phyloP scores from a whole-genome alignment of 2,329 filamentous ascomycete species.

The Fonsecaea pugnacius region DNA sequence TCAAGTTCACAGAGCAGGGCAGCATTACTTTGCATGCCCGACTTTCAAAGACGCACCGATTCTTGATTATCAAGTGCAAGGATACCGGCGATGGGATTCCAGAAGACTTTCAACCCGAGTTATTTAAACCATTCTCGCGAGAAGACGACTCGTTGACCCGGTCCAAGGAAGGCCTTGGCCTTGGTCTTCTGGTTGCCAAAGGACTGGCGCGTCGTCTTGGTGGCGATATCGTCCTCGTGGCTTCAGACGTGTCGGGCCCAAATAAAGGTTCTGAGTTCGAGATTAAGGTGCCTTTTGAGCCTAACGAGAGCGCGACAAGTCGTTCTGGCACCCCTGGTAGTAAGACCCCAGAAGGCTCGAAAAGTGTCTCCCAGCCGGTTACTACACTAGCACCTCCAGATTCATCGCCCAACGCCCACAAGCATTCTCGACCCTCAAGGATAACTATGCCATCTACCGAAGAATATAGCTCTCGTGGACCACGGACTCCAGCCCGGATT shows the following conservation, averaged over 20 bases:
- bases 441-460: slow-evolving; percentile 10
- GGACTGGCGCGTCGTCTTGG: slow-evolving; percentile 70
- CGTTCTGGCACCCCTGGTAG: slow-evolving; percentile 56
- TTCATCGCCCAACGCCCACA: slow-evolving; percentile 42
- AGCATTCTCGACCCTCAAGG: background rate
- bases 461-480: background rate
- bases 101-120: slow-evolving; percentile 65
- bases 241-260: slow-evolving; percentile 65
- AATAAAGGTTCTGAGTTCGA: slow-evolving; percentile 70
- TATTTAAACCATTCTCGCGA: slow-evolving; percentile 72
- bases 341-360: slow-evolving; percentile 42
- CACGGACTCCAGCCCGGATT: slow-evolving; percentile 2
- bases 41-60: slow-evolving; percentile 56
- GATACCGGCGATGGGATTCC: slow-evolving; percentile 73
- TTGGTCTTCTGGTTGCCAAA: slow-evolving; percentile 74
- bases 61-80: slow-evolving; percentile 64
- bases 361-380: slow-evolving; percentile 11
- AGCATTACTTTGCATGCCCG: slow-evolving; percentile 61
- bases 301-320: slow-evolving; percentile 51
- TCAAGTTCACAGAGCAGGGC: slow-evolving; percentile 72
- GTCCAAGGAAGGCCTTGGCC: slow-evolving; percentile 68
- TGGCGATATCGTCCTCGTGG: slow-evolving; percentile 67
- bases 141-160: slow-evolving; percentile 71
- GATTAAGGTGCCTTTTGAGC: slow-evolving; percentile 65
- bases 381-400: slow-evolving; percentile 13